Evolutionary conservation across 164 flowering plant species (phyloP).

Genomic region (Dillenia turbinata): DNA sequence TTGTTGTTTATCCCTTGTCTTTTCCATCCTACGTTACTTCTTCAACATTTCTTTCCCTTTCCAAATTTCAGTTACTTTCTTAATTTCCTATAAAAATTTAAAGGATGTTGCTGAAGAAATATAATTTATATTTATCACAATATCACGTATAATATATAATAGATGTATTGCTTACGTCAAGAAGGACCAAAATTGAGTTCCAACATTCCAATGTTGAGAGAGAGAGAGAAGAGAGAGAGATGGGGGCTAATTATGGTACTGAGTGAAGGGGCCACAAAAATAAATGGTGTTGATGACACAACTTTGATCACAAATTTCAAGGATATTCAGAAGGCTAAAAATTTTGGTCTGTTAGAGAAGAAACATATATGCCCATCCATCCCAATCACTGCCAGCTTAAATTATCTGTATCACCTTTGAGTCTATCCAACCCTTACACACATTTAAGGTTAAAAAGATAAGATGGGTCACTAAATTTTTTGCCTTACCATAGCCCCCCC

Average conservation of each 20-base stretch:
- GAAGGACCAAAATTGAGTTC: neutral
- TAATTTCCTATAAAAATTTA: too few relatives aligned
- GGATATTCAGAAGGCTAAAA: constrained; percentile 3
- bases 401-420: constrained; percentile 4
- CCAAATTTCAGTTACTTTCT: too few relatives aligned
- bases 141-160: too few relatives aligned
- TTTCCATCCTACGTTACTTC: neutral
- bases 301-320: constrained; percentile 26
- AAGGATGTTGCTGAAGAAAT: too few relatives aligned
- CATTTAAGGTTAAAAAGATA: constrained; percentile 5
- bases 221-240: constrained; percentile 3
- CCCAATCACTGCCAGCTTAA: constrained; percentile 29
- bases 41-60: constrained; percentile 11
- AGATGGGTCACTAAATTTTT: neutral
- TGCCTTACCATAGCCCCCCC: too few relatives aligned
- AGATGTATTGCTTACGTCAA: too few relatives aligned
- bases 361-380: constrained; percentile 10
- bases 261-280: constrained; percentile 24
- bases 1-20: too few relatives aligned
- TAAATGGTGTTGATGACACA: constrained; percentile 30
- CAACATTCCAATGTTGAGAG: neutral
- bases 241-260: constrained; percentile 7
- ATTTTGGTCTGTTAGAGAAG: constrained; percentile 6
- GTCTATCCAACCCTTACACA: neutral
- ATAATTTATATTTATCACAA: too few relatives aligned